Conservation (phyloP, 208 protist species). For the Balamuthia mandrillaris region DNA sequence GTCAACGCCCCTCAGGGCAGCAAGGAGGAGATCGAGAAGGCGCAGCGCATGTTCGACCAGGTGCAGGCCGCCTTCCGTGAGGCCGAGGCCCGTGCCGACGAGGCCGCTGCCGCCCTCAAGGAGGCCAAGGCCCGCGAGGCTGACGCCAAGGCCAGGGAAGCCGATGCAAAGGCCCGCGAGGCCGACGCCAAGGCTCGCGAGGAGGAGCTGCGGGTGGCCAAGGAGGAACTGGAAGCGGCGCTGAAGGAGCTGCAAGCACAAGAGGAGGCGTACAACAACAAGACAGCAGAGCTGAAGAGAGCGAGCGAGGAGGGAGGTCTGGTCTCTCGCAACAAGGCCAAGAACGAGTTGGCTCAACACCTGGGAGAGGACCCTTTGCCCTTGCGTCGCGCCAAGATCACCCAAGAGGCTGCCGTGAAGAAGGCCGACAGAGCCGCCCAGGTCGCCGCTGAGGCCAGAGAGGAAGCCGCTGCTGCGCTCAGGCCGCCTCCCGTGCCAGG, state of each 20-base stretch:
- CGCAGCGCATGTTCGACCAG: not conserved
- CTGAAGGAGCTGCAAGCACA: too few species aligned
- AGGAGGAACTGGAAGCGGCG: too few species aligned
- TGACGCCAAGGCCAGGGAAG: conserved; percentile 7
- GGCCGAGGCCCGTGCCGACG: not conserved
- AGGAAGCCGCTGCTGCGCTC: too few species aligned
- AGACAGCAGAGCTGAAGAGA: too few species aligned
- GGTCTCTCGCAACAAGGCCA: too few species aligned
- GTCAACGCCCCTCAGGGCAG: conserved; percentile 14
- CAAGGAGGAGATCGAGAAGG: conserved; percentile 12
- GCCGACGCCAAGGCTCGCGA: conserved; percentile 4
- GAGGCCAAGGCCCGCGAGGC: conserved; percentile 1
- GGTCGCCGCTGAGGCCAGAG: not conserved
- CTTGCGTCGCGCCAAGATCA: too few species aligned
- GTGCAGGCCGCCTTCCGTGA: not conserved
- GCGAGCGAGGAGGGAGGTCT: too few species aligned
- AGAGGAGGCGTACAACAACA: too few species aligned
- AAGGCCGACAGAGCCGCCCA: not conserved
- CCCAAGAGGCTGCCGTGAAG: too few species aligned
- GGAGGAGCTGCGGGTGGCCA: not conserved
- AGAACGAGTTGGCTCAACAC: too few species aligned
- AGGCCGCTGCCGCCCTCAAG: not conserved
- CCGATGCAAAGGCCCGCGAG: not conserved
- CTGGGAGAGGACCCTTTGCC: too few species aligned
- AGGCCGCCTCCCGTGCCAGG: not conserved